A percentile compares a stretch with the other conserved stretches of the same genome.
Conservation (phyloP, 176 grass and related monocot genomes). For the Pharus latifolius region DNA sequence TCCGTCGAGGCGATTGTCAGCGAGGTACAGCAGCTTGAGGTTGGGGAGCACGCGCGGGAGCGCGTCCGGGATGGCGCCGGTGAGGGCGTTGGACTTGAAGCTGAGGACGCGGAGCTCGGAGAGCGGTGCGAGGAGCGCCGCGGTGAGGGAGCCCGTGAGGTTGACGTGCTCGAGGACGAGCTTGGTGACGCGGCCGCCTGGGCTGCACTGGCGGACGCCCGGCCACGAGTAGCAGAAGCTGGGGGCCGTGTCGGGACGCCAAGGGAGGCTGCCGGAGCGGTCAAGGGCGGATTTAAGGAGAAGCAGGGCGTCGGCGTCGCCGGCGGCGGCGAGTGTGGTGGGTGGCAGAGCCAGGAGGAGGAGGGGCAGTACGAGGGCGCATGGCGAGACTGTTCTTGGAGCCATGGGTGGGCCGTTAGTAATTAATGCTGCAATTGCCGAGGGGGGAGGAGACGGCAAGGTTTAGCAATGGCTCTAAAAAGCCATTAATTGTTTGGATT, state of each 20-base stretch:
- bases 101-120: constrained; percentile 84
- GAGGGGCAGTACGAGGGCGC: not conserved
- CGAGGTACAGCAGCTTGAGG: constrained; percentile 87
- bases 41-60: constrained; percentile 51
- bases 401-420: too few relatives aligned
- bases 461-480: too few relatives aligned
- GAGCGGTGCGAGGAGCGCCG: constrained; percentile 45
- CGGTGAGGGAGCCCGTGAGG: constrained; percentile 51
- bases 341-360: not conserved
- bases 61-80: constrained; percentile 58
- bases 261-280: constrained; percentile 44
- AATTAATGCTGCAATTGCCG: not conserved
- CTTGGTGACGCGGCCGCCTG: constrained; percentile 53
- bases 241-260: constrained; percentile 27
- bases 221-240: constrained; percentile 50
- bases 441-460: too few relatives aligned
- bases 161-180: constrained; percentile 81
- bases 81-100: constrained; percentile 68
- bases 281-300: constrained; percentile 59
- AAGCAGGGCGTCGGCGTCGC: constrained; percentile 57
- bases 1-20: constrained; percentile 53
- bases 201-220: constrained; percentile 59
- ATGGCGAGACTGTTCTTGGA: not conserved
- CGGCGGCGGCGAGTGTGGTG: not conserved
- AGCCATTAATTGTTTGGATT: too few relatives aligned